A percentile compares a stretch with the other conserved stretches of the same genome.
Evolutionary conservation across 441 rosid species (phyloP).

Genomic region (Gossypium trilobum): DNA sequence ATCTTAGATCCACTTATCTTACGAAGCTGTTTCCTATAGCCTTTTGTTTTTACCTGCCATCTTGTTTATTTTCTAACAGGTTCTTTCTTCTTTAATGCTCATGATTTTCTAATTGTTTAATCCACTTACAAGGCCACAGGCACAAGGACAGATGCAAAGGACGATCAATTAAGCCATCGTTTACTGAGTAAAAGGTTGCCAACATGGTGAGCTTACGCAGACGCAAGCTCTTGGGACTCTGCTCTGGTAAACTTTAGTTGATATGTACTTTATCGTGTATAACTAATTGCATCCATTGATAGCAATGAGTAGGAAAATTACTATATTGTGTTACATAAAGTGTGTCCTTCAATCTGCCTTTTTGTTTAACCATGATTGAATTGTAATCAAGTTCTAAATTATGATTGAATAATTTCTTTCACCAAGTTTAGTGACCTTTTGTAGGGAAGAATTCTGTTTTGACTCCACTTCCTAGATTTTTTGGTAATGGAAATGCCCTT

Average conservation of each 20-base stretch:
- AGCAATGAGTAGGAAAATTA: constrained; percentile 8
- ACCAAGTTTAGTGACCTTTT: constrained; percentile 12
- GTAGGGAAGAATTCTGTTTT: constrained; percentile 49
- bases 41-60: background rate
- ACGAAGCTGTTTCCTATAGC: background rate
- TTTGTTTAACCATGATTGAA: background rate
- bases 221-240: constrained; percentile 82
- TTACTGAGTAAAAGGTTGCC: constrained; percentile 20
- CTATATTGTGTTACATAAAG: background rate
- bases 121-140: constrained; percentile 13
- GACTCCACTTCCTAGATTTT: constrained; percentile 47
- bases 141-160: constrained; percentile 17
- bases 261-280: constrained; percentile 10
- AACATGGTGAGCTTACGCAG: constrained; percentile 90
- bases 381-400: background rate
- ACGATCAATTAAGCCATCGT: constrained; percentile 11
- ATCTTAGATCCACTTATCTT: background rate
- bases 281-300: constrained; percentile 18
- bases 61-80: constrained; percentile 4
- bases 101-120: background rate
- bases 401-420: constrained; percentile 13
- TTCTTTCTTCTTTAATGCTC: background rate
- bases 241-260: constrained; percentile 56
- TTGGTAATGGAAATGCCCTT: constrained; percentile 32
- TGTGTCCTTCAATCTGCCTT: background rate